Conservation (phyloP, 2,329 filamentous ascomycete genomes). For the Dactylonectria estremocensis region DNA sequence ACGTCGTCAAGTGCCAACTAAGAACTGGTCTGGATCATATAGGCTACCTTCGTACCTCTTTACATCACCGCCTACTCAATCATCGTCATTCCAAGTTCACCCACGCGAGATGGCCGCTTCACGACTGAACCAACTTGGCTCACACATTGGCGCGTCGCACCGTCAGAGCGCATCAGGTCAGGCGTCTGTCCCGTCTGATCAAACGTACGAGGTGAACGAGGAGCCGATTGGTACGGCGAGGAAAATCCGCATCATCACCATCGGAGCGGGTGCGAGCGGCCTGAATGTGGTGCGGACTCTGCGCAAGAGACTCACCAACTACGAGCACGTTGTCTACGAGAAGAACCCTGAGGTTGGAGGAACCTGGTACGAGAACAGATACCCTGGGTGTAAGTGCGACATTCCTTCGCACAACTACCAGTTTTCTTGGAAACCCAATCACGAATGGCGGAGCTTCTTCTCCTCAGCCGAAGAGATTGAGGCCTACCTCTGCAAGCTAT, state of each 20-base stretch:
- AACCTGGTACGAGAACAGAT: slow-evolving; percentile 5
- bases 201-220: too few species aligned
- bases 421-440: slow-evolving; percentile 15
- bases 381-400: slow-evolving; percentile 17
- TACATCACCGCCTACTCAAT: too few species aligned
- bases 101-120: too few species aligned
- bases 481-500: neutral
- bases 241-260: slow-evolving; percentile 4
- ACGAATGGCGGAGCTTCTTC: slow-evolving; percentile 7
- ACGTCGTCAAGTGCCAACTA: too few species aligned
- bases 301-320: neutral
- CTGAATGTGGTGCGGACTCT: slow-evolving; percentile 3
- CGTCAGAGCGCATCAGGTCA: too few species aligned
- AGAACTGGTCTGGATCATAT: too few species aligned
- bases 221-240: too few species aligned
- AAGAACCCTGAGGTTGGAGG: neutral
- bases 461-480: slow-evolving; percentile 6
- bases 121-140: too few species aligned
- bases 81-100: too few species aligned
- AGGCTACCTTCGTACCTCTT: too few species aligned
- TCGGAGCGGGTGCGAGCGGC: slow-evolving; percentile 11
- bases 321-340: neutral
- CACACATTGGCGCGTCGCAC: too few species aligned
- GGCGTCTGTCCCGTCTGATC: too few species aligned
- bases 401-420: slow-evolving; percentile 20